Conservation (phyloP, 2,329 filamentous ascomycete genomes). For the Microcera coccophila region DNA sequence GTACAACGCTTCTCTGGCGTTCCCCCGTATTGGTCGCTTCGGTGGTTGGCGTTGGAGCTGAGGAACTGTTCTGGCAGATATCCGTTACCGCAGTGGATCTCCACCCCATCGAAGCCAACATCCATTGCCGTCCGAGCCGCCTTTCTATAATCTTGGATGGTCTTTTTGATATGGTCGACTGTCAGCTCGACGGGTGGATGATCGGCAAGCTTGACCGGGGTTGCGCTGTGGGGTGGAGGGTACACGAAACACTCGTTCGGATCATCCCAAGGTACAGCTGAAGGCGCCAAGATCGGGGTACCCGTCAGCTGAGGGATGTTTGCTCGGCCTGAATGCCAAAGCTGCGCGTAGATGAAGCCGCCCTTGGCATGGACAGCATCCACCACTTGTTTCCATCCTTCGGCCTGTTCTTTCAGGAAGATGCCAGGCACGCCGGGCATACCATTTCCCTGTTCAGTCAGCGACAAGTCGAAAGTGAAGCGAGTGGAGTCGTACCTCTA, state of each 20-base stretch:
- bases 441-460: conserved; percentile 25
- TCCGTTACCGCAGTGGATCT: conserved; percentile 39
- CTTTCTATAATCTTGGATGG: conserved; percentile 26
- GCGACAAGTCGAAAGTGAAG: no score
- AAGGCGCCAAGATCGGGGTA: conserved; percentile 34
- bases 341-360: conserved; percentile 57
- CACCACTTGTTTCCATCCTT: conserved; percentile 56
- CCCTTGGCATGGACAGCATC: conserved; percentile 60
- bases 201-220: conserved; percentile 38
- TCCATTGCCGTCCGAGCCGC: conserved; percentile 45
- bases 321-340: conserved; percentile 46
- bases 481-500: conserved; percentile 32
- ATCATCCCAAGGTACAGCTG: conserved; percentile 43
- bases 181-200: conserved; percentile 32
- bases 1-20: conserved; percentile 35
- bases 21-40: conserved; percentile 36
- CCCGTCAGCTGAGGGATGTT: conserved; percentile 38
- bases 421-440: conserved; percentile 54
- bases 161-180: conserved; percentile 39
- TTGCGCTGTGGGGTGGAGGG: conserved; percentile 31
- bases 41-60: conserved; percentile 33
- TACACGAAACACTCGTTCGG: conserved; percentile 40
- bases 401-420: conserved; percentile 50
- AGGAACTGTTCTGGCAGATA: conserved; percentile 41
- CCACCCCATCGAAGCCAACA: conserved; percentile 47